Evolutionary conservation across 805 yeast genomes (phyloP).

Genomic region (Pichia nakasei): DNA sequence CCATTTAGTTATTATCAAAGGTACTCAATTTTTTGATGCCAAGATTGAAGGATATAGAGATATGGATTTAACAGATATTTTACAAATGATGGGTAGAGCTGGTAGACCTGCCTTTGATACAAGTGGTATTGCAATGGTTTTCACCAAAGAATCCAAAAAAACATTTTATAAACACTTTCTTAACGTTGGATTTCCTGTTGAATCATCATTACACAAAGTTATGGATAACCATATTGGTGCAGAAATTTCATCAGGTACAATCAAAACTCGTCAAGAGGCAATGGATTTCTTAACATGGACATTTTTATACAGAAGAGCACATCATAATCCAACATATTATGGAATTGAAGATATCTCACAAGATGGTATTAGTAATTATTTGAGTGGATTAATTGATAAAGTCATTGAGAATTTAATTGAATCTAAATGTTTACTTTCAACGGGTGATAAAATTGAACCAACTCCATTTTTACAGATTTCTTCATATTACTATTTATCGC

Average conservation of each 20-base stretch:
- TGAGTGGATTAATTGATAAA: conserved; percentile 58
- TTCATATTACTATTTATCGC: conserved; percentile 89
- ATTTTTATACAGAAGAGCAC: conserved; percentile 62
- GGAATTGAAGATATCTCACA: conserved; percentile 55
- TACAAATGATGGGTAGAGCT: conserved; percentile 83
- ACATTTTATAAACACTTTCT: conserved; percentile 69
- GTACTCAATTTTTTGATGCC: conserved; percentile 59
- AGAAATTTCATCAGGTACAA: conserved; percentile 64
- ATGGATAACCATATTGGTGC: conserved; percentile 76
- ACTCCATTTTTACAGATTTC: conserved; percentile 81
- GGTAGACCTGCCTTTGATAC: conserved; percentile 79
- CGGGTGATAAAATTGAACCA: conserved; percentile 41
- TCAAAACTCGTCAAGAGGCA: conserved; percentile 56
- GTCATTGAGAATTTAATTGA: conserved; percentile 59
- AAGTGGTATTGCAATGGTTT: conserved; percentile 68
- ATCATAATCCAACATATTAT: conserved; percentile 69
- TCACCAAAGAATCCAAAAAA: conserved; percentile 67
- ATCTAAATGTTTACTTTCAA: conserved; percentile 62
- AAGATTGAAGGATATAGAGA: conserved; percentile 63
- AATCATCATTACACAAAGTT: conserved; percentile 69
- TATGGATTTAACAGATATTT: conserved; percentile 74
- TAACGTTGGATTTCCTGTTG: conserved; percentile 77
- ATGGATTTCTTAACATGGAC: conserved; percentile 74
- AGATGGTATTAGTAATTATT: conserved; percentile 47
- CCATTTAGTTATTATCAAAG: conserved; percentile 67